Evolutionary conservation across 352 stramenopile species (phyloP).

Genomic region (Pythium brachiatum): DNA sequence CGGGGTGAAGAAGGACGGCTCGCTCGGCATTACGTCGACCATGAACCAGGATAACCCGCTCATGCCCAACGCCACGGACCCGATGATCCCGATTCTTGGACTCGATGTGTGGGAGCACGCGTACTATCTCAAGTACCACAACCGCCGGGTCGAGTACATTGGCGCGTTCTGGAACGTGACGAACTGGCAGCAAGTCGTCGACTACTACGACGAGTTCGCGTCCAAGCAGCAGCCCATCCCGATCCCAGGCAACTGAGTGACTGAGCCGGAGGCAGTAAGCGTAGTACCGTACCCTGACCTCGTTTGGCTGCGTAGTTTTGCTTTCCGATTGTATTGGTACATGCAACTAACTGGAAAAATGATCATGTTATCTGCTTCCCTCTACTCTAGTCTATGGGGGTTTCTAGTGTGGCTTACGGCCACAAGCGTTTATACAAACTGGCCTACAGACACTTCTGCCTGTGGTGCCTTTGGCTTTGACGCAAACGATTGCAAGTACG

Average conservation of each 20-base stretch:
- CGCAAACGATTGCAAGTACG: conserved; percentile 22
- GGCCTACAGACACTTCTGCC: not conserved
- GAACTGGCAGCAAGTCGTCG: conserved; percentile 48
- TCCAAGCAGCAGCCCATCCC: conserved; percentile 50
- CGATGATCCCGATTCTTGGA: conserved; percentile 68
- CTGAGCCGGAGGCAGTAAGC: too few species aligned
- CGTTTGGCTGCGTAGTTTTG: not conserved
- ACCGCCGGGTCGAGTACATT: conserved; percentile 51
- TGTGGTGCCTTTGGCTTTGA: not conserved
- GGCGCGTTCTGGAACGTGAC: conserved; percentile 45
- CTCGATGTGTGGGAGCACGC: conserved; percentile 65
- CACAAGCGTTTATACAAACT: conserved; percentile 7
- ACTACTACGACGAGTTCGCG: conserved; percentile 60
- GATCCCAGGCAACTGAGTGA: conserved; percentile 34
- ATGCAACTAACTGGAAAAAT: too few species aligned
- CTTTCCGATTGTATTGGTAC: too few species aligned
- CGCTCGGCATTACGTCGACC: conserved; percentile 86
- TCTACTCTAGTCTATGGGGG: conserved; percentile 1
- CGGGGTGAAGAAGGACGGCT: conserved; percentile 46
- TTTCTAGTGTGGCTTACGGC: not conserved
- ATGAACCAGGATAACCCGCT: conserved; percentile 76
- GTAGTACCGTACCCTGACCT: too few species aligned
- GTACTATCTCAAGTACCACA: conserved; percentile 61
- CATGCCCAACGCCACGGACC: conserved; percentile 24
- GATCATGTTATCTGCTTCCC: not conserved